phyloP scores from a whole-genome alignment of 306 rosid genomes.

The Sphenostylis stenocarpa region DNA sequence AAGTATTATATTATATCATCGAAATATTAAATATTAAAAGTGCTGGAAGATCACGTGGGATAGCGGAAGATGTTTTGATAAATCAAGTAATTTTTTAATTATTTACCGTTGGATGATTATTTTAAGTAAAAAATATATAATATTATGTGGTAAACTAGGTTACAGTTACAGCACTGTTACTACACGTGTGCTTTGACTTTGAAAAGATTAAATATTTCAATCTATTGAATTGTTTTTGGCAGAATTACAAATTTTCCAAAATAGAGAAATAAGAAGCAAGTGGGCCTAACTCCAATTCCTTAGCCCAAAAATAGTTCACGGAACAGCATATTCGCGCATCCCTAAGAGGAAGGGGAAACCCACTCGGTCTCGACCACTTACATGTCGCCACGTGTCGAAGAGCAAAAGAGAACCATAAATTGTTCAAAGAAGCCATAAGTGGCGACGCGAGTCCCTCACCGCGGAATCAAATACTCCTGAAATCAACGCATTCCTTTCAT shows the following conservation, averaged over 20 bases:
- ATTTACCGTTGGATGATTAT: too few species aligned
- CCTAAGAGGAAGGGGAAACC: neutral
- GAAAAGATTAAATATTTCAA: too few species aligned
- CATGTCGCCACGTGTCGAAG: neutral
- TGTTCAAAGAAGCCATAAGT: constrained; percentile 2
- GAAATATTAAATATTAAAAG: too few species aligned
- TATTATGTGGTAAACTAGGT: too few species aligned
- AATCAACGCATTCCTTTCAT: neutral
- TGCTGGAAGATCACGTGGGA: too few species aligned
- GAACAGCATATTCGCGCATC: constrained; percentile 20
- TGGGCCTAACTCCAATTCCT: neutral
- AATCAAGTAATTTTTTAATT: too few species aligned
- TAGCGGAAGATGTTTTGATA: too few species aligned
- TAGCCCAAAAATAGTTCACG: neutral
- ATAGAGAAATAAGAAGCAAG: neutral
- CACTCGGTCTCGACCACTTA: neutral
- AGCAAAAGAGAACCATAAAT: neutral
- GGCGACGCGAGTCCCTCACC: constrained; percentile 23
- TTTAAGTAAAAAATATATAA: too few species aligned
- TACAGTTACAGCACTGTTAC: too few species aligned
- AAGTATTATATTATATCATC: too few species aligned
- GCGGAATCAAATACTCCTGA: neutral
- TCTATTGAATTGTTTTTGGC: neutral
- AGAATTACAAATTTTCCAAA: neutral
- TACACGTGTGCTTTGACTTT: too few species aligned